Base-by-base conservation (phyloP, 129 eudicot genomes). In the Mikania micrantha region DNA sequence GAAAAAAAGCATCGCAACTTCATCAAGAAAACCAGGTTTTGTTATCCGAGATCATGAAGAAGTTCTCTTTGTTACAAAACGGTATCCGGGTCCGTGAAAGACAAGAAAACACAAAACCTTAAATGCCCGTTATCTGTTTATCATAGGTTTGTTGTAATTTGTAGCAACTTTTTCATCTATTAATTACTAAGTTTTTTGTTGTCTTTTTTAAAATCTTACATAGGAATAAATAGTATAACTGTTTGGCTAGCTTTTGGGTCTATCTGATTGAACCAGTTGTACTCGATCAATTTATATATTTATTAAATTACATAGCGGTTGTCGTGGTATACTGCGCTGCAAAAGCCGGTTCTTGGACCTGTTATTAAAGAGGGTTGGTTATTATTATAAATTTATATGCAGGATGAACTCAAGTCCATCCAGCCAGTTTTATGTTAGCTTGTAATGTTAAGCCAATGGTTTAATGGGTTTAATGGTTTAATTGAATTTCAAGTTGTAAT, bases 1-100 rank as follows among this genome's bases (percentile, higher is more conserved):
- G 88, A 80, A 85, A 80, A 76, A 81, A 85, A 54, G 96, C 94
- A 29, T 54, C 9, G 48, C 84, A 79, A 29, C 96, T 91, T 5
- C 81, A 82, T 68, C 87, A 85, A 76, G 96, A 87, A 66, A 87
- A 87, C 54, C 79, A 80, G 9, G 59, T 66, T 48, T 76, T 90
- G 24, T 58, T 66, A 72, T 78, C 88, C 22, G 75, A 83, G 70
- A 54, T 82, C 50, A 76, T 74, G 31, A 80, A 77, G 71, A 90
- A 75, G 40, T 28, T 68, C 41, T 59, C 74, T n/a, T 9, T 41
- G 5, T 34, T 34, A 68, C 36, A 20, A 21, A 22, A 68, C 19
- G 20, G 34, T 68, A 13, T 21, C 25, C 32, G 35, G 44, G 10
- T 70, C 24, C 58, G 58, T 44, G 8, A 44, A 44, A n/a, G 8